Base-by-base conservation (phyloP, 768 basidiomycete genomes). In the Trametes maxima region DNA sequence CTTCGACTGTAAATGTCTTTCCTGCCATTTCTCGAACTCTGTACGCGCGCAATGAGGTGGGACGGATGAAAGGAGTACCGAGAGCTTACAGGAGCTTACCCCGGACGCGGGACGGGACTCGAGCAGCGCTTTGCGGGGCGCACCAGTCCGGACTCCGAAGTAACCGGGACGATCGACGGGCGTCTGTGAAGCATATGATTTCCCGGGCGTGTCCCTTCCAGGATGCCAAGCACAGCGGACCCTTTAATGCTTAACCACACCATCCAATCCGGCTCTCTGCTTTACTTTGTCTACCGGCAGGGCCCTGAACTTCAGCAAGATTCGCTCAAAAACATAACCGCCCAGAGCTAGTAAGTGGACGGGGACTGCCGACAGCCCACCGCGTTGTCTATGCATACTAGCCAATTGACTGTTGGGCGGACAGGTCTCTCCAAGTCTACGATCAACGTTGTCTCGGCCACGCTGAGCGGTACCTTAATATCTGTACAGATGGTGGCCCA, bases 1-100 rank as follows among this genome's bases (percentile, higher is more conserved):
- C 67, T 42, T 69, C 67, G 13, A 53, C 62, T 0, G 68, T 60
- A 40, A 59, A 67, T 17, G 65, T 68, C 43, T 65, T 67, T 58
- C 57, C 48, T 16, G 62, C 35, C 62, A 63, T 63, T 7, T 25
- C 12, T 40, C 19, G 46, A 19, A 0, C 45, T 14, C 13, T 35
- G 3, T 46, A 8, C 28, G 36, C 21, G 44, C 22, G 24, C 13
- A n/a, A 13, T 17, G 42, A 24, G 3, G 33, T 39, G 11, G 36
- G 13, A 35, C 14, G 45, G 39, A 37, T 11, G 44, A 60, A 35
- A 28, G 24, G 45, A 47, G 25, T 48, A 14, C 24, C 28, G 28
- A 8, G 54, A 16, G 54, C 7, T 13, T 21, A 12, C 36, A 36
- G 16, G 36, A 13, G 25, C 37, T 21, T 37, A 22, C 21, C 37